phyloP scores from a whole-genome alignment of 306 rosid species.

The Pueraria montana region DNA sequence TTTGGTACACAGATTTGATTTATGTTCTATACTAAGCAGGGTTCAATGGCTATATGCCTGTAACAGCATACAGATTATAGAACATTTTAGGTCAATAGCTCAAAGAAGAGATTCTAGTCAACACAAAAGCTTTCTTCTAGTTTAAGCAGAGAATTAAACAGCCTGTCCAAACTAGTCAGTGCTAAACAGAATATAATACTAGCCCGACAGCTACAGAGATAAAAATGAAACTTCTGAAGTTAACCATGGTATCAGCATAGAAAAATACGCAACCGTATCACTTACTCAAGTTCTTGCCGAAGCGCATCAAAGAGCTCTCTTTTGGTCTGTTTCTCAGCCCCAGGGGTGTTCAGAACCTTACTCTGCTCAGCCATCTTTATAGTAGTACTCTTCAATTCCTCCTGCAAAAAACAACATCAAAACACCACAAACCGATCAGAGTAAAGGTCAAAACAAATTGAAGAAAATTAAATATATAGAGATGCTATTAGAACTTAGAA shows the following conservation, averaged over 20 bases:
- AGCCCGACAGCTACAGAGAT: background rate
- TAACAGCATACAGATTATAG: background rate
- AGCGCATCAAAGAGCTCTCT: slow-evolving; percentile 91
- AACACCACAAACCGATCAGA: slow-evolving; percentile 1
- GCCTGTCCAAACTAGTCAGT: slow-evolving; percentile 2
- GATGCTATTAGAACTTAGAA: background rate
- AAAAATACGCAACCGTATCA: slow-evolving; percentile 16
- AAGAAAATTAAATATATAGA: background rate
- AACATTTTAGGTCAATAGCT: background rate
- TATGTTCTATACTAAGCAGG: background rate
- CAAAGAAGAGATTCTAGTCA: background rate
- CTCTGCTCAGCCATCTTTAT: slow-evolving; percentile 97
- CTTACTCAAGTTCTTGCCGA: slow-evolving; percentile 92
- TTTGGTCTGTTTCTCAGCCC: slow-evolving; percentile 96
- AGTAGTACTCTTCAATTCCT: slow-evolving; percentile 86
- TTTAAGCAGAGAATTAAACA: background rate
- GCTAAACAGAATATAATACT: background rate
- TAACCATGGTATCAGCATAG: background rate
- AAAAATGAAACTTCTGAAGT: background rate
- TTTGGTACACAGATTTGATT: background rate
- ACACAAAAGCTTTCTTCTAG: background rate
- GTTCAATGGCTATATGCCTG: background rate
- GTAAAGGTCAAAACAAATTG: background rate
- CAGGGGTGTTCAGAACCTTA: slow-evolving; percentile 92
- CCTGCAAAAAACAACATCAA: slow-evolving; percentile 59